Evolutionary conservation across 2,329 filamentous ascomycete species (phyloP), one percentile per base, ranked within the genome.

Genomic region (Aspergillus candidus): DNA sequence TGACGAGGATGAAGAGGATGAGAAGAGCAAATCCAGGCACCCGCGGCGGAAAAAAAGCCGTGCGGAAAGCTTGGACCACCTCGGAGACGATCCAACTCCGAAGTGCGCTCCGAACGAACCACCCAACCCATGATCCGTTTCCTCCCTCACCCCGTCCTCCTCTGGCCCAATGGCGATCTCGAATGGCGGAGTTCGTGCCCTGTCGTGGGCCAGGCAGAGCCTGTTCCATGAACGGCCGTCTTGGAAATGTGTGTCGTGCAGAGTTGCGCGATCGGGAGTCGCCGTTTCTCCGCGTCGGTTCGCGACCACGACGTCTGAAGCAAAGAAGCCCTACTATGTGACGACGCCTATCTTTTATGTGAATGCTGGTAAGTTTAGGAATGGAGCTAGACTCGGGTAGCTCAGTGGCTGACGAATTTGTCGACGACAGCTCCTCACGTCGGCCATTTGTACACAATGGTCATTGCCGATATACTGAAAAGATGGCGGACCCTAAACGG

Each of bases 271-370:
- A 36, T 50, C 51, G 10, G 39, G 47, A 37, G 36, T 47, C 36
- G 41, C 46, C 7, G 44, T 46, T 38, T 49, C 55, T 44, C 58
- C 54, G 30, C 58, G 61, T 44, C 54, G 55, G 44, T 54, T 60
- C 49, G 60, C 62, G 49, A 62, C 62, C 33, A 53, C 52, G 13
- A 43, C 63, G 37, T 41, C 47, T 17, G 43, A 51, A 29, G 46
- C 44, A 38, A 65, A 70, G 48, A 97, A 97, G 72, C 89, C 91
- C 7, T 96, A 84, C 72, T 98, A 97, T 73, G 76, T 95, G 59
- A 97, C 93, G 4, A 94, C 89, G 7, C 93, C 93, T 2, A 98
- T 98, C 46, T 98, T 97, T 73, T 98, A 98, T 68, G 93, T 98
- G 72, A 98, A 98, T 78, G 88, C 90, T 43, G 82, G 88, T 90